Base-by-base conservation (phyloP, 345 rosid genomes). In the Eutrema yunnanense region DNA sequence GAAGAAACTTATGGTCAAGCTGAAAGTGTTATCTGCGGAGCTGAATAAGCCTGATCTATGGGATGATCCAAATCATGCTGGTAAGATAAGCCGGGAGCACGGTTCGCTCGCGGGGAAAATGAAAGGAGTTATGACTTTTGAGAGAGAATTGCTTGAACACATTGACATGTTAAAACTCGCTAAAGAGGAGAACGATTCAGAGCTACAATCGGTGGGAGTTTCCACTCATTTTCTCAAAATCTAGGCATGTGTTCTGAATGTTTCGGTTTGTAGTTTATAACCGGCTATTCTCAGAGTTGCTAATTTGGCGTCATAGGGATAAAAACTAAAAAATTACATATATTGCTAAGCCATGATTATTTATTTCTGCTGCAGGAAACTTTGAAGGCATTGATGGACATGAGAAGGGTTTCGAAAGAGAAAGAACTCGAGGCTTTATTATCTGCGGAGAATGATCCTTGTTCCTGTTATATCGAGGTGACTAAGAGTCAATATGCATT, bases 121-220 rank as follows among this genome's bases (percentile, higher is more conserved):
- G 84, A 89, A 90, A 82, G 84, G 85, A 77, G 96, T 92, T 74
- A 78, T 73, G 79, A 77, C 82, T 38, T 87, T 89, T 71, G 99
- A 95, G 74, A 83, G 79, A 71, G 90, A 92, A 66, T 72, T 95
- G 65, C 90, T 95, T 62, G 99, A 95, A 79, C 92, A 95, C 69
- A 87, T 95, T 78, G 97, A 95, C 82, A 88, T 95, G 93, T 85
- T 95, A 38, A 90, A 90, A 76, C 90, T 95, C 71, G 96, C 96
- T 60, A 86, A 84, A 26, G 99, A 92, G 65, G 99, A 95, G 80
- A 84, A 83, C 52, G 96, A 89, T 80, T 42, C 84, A 57, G 97
- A 95, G 79, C 73, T 95, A 88, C 93, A 92, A 95, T 88, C 61
- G 96, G 97, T 90, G 92, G 86, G 96, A 81, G 60, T 76, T 64